Evolutionary conservation across 495 filamentous ascomycete genomes (phyloP).

Genomic region (Schizothecium vesticola): DNA sequence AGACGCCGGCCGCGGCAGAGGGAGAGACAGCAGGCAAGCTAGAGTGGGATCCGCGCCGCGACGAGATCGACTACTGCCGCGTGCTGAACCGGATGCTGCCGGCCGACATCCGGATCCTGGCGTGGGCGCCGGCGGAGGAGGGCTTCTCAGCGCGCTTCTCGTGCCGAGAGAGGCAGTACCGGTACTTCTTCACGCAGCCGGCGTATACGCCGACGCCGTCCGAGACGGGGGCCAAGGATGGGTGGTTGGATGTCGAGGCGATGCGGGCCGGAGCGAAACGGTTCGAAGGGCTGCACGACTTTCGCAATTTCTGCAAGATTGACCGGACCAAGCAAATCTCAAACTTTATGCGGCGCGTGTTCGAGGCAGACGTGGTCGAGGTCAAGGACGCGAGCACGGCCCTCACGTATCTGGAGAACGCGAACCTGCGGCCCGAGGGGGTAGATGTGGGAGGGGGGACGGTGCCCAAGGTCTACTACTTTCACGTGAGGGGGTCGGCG

Average conservation of each 20-base stretch:
- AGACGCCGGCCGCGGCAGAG: background rate
- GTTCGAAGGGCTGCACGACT: constrained; percentile 83
- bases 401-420: constrained; percentile 36
- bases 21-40: constrained; percentile 15
- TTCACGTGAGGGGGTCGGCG: constrained; percentile 81
- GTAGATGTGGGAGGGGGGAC: background rate
- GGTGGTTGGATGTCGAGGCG: constrained; percentile 70
- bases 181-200: constrained; percentile 96
- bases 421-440: constrained; percentile 1
- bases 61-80: constrained; percentile 77
- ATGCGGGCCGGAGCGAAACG: constrained; percentile 77
- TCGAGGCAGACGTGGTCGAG: constrained; percentile 67
- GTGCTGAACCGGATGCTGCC: constrained; percentile 84
- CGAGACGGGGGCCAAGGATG: constrained; percentile 32
- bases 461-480: constrained; percentile 71
- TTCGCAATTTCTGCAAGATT: constrained; percentile 93
- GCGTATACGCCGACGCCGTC: constrained; percentile 60
- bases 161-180: constrained; percentile 81
- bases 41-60: constrained; percentile 64
- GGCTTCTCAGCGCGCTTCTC: constrained; percentile 90
- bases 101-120: constrained; percentile 79
- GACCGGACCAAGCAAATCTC: constrained; percentile 80
- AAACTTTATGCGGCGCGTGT: constrained; percentile 73
- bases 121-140: constrained; percentile 78
- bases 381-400: constrained; percentile 47